Percentiles rank a stretch among this genome's conserved stretches.
Conservation (phyloP, 2,329 filamentous ascomycete species). For the Epichloe aotearoae region DNA sequence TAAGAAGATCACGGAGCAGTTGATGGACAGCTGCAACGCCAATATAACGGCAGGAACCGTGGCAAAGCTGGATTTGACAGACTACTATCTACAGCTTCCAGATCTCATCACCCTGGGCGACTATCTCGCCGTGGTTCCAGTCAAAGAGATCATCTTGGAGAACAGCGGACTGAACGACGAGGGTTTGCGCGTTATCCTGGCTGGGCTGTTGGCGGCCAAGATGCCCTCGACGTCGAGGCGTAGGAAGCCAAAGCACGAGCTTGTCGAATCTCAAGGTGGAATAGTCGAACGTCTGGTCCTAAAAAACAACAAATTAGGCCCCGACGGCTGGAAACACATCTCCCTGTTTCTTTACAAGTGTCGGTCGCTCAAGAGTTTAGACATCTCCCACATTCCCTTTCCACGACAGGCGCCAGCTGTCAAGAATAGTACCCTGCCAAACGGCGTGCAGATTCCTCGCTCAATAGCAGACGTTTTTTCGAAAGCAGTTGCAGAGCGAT, state of each 20-base stretch:
- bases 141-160: slow-evolving; percentile 74
- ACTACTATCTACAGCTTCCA: slow-evolving; percentile 68
- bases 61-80: slow-evolving; percentile 68
- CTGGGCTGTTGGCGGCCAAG: slow-evolving; percentile 71
- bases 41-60: slow-evolving; percentile 61
- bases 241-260: slow-evolving; percentile 30
- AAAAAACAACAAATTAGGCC: slow-evolving; percentile 87
- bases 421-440: slow-evolving; percentile 18
- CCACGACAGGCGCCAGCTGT: slow-evolving; percentile 31
- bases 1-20: slow-evolving; percentile 82
- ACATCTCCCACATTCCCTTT: slow-evolving; percentile 75
- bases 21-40: slow-evolving; percentile 56
- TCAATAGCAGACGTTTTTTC: slow-evolving; percentile 43
- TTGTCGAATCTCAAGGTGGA: slow-evolving; percentile 42
- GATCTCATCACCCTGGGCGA: slow-evolving; percentile 84
- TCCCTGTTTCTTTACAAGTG: slow-evolving; percentile 85
- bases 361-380: slow-evolving; percentile 70
- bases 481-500: slow-evolving; percentile 61
- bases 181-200: slow-evolving; percentile 72
- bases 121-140: slow-evolving; percentile 84
- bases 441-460: slow-evolving; percentile 21
- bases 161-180: slow-evolving; percentile 81
- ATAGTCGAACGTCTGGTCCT: slow-evolving; percentile 77
- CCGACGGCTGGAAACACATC: slow-evolving; percentile 84
- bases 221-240: slow-evolving; percentile 41